Base-by-base conservation (phyloP, 768 basidiomycete genomes). In the Lentinula raphanica region DNA sequence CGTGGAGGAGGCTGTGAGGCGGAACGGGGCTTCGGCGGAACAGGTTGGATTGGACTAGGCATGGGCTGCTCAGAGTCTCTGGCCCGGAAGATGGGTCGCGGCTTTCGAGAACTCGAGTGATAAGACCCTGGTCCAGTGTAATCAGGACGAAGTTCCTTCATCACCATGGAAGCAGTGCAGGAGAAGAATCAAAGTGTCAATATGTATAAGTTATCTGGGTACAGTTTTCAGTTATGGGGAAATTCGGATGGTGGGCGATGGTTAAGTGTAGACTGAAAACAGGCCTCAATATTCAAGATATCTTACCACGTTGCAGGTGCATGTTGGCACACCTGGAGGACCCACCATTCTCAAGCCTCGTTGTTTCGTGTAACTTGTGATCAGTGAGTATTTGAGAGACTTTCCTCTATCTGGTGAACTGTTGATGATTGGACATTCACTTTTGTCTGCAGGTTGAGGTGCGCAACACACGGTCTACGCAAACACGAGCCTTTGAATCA, bases 261-360 rank as follows among this genome's bases (percentile, higher is more conserved):
- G 50, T 51, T n/a, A 51, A 23, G 29, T 32, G 29, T 21, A 40
- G 39, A 40, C 32, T 38, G 35, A 5, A n/a, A 32, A 6, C 45
- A 46, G 29, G 12, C 5, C 11, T n/a, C 28, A 36, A 51, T 51
- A n/a, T n/a, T n/a, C n/a, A 48, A 5, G 50, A 13, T 51, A 51
- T 32, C n/a, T 40, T 29, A 32, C 54, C 54, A 56, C 54, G 54
- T 56, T 56, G 54, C 31, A 45, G 1, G 11, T 19, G 54, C 54
- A 56, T 56, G 54, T 35, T 25, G 27, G 40, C 25, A 38, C 51
- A 53, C 51, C 32, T 53, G 35, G 13, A 15, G 23, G 12, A n/a
- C 32, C 50, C 50, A 38, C n/a, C 23, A 5, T 7, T 29, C 46
- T 36, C 19, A 53, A 39, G 51, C 51, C 51, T 53, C 51, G 27